Conservation (phyloP, 1,284 basidiomycete genomes). For the Malassezia dermatis region DNA sequence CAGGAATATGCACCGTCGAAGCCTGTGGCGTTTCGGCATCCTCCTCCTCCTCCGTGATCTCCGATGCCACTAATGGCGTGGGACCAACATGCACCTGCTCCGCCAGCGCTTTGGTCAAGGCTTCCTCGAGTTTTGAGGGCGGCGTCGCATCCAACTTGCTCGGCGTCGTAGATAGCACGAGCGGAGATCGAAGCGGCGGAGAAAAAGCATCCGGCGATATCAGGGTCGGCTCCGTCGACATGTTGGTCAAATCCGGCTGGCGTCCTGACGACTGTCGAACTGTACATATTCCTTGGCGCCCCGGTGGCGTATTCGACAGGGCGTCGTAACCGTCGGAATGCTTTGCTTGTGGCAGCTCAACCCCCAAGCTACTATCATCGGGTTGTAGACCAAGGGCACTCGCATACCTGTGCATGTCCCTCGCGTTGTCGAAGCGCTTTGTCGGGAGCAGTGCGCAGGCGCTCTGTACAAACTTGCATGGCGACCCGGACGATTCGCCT, state of each 20-base stretch:
- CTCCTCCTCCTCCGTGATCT: neutral
- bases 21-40: neutral
- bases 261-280: neutral
- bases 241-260: neutral
- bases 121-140: neutral
- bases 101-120: neutral
- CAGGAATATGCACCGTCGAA: neutral
- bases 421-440: neutral
- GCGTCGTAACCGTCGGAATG: neutral
- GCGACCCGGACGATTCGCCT: constrained; percentile 20
- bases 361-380: neutral
- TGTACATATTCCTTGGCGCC: neutral
- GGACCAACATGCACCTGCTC: neutral
- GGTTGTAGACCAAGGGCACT: constrained; percentile 9
- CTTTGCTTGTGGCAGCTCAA: neutral
- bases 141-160: neutral
- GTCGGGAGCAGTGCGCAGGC: neutral
- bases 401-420: constrained; percentile 7
- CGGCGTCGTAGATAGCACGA: neutral
- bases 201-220: neutral
- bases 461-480: constrained; percentile 17
- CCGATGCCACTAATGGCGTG: neutral
- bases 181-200: neutral
- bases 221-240: neutral
- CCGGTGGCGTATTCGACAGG: neutral